phyloP scores from a whole-genome alignment of 805 yeast species.

The Blastobotrys mokoenaii region DNA sequence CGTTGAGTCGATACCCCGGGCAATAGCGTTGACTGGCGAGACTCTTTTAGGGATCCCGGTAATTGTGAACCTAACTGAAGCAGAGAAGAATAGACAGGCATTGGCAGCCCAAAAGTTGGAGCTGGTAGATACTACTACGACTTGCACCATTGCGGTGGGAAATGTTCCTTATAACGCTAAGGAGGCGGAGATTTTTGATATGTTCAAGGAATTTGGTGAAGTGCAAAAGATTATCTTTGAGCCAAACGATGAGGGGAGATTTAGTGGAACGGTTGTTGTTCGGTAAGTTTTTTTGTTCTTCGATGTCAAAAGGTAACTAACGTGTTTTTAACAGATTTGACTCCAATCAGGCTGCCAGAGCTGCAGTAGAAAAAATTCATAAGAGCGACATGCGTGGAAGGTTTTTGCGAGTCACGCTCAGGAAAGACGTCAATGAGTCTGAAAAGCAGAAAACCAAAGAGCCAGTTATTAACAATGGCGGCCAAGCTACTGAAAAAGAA shows the following conservation, averaged over 20 bases:
- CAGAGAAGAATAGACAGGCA: slow-evolving; percentile 27
- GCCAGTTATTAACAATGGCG: background rate
- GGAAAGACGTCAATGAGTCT: background rate
- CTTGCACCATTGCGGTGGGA: slow-evolving; percentile 16
- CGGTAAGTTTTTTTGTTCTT: background rate
- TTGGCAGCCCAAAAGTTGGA: slow-evolving; percentile 8
- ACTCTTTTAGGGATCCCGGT: slow-evolving; percentile 28
- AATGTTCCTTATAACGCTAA: slow-evolving; percentile 32
- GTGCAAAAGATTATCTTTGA: slow-evolving; percentile 81
- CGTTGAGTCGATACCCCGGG: slow-evolving; percentile 24
- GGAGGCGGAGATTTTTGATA: slow-evolving; percentile 61
- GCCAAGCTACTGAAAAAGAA: background rate
- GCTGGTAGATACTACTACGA: background rate
- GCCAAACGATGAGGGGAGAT: slow-evolving; percentile 72
- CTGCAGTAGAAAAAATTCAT: background rate
- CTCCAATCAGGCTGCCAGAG: background rate
- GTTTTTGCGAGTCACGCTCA: background rate
- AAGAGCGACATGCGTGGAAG: background rate
- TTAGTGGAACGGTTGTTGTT: slow-evolving; percentile 30
- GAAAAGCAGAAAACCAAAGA: background rate
- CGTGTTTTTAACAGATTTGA: background rate
- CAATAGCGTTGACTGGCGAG: slow-evolving; percentile 27
- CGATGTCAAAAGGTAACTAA: background rate
- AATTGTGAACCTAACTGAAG: slow-evolving; percentile 27
- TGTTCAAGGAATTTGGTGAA: slow-evolving; percentile 62